phyloP scores from a whole-genome alignment of 2,329 filamentous ascomycete genomes.

The Neonectria sp. region DNA sequence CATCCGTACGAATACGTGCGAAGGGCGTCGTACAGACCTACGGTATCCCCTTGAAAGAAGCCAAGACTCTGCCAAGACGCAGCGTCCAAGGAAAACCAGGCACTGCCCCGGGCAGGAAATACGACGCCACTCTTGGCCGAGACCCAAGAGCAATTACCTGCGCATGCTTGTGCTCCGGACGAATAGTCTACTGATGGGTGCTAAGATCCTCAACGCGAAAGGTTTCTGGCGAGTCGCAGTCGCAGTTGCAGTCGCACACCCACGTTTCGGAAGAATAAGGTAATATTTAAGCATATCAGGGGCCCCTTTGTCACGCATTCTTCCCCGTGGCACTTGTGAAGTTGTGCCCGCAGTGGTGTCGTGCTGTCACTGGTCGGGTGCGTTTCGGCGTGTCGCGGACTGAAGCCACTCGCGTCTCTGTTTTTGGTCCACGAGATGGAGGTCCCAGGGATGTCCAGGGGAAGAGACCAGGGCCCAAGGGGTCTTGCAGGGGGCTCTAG shows the following conservation, averaged over 20 bases:
- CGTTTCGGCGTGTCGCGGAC: background rate
- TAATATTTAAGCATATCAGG: conserved; percentile 50
- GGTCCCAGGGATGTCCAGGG: background rate
- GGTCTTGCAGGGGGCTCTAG: background rate
- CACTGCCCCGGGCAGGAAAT: background rate
- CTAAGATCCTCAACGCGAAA: background rate
- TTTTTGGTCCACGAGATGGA: background rate
- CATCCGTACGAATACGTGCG: too few relatives aligned
- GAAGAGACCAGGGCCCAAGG: background rate
- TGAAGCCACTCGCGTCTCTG: background rate
- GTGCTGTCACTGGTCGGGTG: background rate
- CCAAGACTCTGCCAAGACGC: background rate
- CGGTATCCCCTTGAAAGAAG: background rate
- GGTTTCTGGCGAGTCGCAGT: background rate
- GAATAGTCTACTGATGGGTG: background rate
- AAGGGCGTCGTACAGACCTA: background rate
- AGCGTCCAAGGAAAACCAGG: background rate
- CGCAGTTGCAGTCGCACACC: background rate
- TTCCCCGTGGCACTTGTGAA: background rate
- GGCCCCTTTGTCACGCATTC: conserved; percentile 6
- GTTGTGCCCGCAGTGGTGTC: conserved; percentile 1
- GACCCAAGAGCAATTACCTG: background rate
- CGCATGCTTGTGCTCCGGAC: background rate
- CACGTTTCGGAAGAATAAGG: conserved; percentile 45
- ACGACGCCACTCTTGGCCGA: background rate